These are phyloP conservation scores for Holtermanniella nyarrowii DNA, from an alignment of 768 basidiomycete species.

Conservation along the genomic window DNA sequence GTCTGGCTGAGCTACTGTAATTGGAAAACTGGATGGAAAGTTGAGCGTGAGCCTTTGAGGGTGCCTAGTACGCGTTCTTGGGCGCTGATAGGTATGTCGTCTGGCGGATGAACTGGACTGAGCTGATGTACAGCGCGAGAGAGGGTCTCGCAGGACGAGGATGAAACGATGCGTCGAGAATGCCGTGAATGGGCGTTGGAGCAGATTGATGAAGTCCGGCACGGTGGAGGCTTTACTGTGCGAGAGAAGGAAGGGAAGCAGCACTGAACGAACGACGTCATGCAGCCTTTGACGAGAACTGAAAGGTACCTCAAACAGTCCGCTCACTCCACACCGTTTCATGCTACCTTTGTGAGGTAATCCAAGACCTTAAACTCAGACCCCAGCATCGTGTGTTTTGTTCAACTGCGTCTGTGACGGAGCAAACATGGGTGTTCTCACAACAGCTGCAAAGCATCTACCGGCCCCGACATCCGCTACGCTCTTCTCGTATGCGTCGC, in stretches of 20 bases:
- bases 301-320: too few species aligned
- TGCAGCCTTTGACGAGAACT: too few species aligned
- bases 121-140: slow-evolving; percentile 35
- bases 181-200: slow-evolving; percentile 45
- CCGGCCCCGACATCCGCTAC: neutral
- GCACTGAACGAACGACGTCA: slow-evolving; percentile 8
- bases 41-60: slow-evolving; percentile 74
- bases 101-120: neutral
- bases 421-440: neutral
- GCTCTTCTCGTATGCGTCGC: slow-evolving; percentile 2
- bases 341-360: too few species aligned
- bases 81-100: slow-evolving; percentile 65
- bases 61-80: slow-evolving; percentile 92
- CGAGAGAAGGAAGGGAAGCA: slow-evolving; percentile 41
- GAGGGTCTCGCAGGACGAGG: slow-evolving; percentile 30
- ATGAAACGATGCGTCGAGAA: slow-evolving; percentile 32
- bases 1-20: slow-evolving; percentile 74
- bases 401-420: too few species aligned
- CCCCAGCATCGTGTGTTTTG: too few species aligned
- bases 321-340: too few species aligned
- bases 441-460: neutral
- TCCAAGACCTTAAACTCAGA: too few species aligned
- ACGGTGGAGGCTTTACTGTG: slow-evolving; percentile 57
- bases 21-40: slow-evolving; percentile 66
- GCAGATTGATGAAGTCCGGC: slow-evolving; percentile 51